A percentile compares a stretch with the other conserved stretches of the same genome.
These are phyloP conservation scores for Aspergillus sp. DNA, from an alignment of 2,329 filamentous ascomycete species.

Conservation along the genomic window DNA sequence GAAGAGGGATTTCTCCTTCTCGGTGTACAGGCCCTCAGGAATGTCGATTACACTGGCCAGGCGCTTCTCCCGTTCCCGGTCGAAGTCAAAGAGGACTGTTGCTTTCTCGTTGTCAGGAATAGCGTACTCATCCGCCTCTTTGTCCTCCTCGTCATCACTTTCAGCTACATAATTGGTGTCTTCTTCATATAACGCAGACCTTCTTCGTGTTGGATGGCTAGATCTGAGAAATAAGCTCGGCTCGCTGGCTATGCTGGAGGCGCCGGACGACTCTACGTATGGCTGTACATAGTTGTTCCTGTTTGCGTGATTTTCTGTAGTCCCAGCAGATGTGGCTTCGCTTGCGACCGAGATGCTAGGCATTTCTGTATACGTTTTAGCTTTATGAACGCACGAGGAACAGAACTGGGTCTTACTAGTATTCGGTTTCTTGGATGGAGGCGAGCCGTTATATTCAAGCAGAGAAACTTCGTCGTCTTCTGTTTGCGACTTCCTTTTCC, in stretches of 20 bases:
- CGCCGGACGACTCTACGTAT: neutral
- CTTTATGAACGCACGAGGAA: neutral
- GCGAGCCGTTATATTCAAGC: neutral
- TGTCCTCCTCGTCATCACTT: conserved; percentile 14
- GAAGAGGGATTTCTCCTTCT: conserved; percentile 54
- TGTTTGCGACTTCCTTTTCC: conserved; percentile 1
- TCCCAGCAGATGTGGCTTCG: neutral
- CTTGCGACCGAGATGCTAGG: neutral
- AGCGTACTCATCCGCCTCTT: conserved; percentile 13
- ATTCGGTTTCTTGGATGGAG: neutral
- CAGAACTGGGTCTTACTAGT: neutral
- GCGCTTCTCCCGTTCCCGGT: conserved; percentile 33
- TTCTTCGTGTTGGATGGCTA: neutral
- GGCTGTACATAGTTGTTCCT: neutral
- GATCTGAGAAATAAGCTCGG: neutral
- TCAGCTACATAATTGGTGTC: conserved; percentile 2
- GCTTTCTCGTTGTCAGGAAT: conserved; percentile 24
- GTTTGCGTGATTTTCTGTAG: no score
- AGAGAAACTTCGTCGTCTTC: neutral
- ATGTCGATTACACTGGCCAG: conserved; percentile 40
- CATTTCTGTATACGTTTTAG: neutral
- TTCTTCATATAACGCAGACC: neutral
- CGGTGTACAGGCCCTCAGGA: conserved; percentile 48
- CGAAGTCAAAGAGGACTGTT: conserved; percentile 28
- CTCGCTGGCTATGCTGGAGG: neutral